Conservation (phyloP, 1,284 basidiomycete genomes). For the Marasmius oreades region DNA sequence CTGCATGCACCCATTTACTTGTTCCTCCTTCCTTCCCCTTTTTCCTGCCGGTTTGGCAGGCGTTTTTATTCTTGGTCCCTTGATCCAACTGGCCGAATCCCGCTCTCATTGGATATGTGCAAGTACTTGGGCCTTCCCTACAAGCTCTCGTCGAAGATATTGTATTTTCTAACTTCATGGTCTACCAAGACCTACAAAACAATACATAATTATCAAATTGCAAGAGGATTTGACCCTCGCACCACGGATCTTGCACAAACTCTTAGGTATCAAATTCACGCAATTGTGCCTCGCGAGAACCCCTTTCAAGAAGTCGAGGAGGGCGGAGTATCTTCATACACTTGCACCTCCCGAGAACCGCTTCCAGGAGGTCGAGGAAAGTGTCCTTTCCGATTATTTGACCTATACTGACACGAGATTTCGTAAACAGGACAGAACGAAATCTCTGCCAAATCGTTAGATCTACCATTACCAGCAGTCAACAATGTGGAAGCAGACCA, state of each 20-base stretch:
- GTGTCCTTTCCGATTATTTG: no score
- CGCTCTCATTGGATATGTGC: neutral
- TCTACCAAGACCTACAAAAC: neutral
- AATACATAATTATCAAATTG: neutral
- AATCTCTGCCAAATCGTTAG: no score
- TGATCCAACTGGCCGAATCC: neutral
- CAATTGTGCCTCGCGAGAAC: no score
- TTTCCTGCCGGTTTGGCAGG: no score
- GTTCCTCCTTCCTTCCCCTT: neutral
- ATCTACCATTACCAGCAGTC: no score
- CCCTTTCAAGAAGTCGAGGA: no score
- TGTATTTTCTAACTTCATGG: neutral
- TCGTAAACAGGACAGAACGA: no score
- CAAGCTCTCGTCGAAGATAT: neutral
- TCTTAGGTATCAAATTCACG: neutral
- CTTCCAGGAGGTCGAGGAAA: no score
- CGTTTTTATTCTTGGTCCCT: neutral
- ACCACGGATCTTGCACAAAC: neutral
- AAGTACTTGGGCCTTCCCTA: neutral
- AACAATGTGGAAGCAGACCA: no score
- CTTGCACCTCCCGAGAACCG: no score
- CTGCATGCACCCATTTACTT: neutral
- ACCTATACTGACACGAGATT: no score
- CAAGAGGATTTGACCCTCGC: neutral
- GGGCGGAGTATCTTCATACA: no score